Base-by-base conservation (phyloP, 1,284 basidiomycete species). In the Fistulinella cinereoalba region DNA sequence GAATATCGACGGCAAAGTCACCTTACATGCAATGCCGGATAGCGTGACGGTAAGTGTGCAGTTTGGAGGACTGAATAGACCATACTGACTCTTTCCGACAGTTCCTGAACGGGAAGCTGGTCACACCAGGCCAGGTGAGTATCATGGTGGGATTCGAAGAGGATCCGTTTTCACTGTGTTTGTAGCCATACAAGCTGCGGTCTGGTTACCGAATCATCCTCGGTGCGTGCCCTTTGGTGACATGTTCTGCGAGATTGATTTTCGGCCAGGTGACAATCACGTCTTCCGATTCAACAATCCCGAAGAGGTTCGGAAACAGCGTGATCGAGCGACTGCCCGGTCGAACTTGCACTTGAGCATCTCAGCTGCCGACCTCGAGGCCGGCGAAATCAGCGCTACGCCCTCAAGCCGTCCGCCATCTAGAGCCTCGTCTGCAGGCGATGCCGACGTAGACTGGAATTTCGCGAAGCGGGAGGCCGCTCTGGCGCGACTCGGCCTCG, bases 261-360 rank as follows among this genome's bases (percentile, higher is more conserved):
- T 21, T 43, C 32, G 25, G 31, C 31, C 52, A 90, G 95, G 96
- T 44, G 95, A 98, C 58, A 88, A 95, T 54, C 97, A 99, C 70
- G 94, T 98, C 46, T 99, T 99, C 70, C 83, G 96, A 15, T 98
- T 97, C 73, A 98, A 97, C 63, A 90, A 95, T 60, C 94, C 94
- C 0, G 92, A 93, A 63, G 90, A 95, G 60, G 95, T 96, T 43
- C 84, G 94, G 52, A 94, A 92, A 57, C 86, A 86, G 57, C 81
- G 93, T 42, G 83, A 93, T 65, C 84, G 89, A 36, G 81, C 83
- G 3, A 83, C 81, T 4, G 74, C 77, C 43, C 83, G 77, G 65
- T 87, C 85, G 12, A 83, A 76, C 61, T 65, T 90, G 62, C 80
- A 82, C 44, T 66, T 81, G 44, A 83, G 79, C 51, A 64, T 83